Base-by-base conservation (phyloP, 805 yeast species). In the Candida coquimbonensis region DNA sequence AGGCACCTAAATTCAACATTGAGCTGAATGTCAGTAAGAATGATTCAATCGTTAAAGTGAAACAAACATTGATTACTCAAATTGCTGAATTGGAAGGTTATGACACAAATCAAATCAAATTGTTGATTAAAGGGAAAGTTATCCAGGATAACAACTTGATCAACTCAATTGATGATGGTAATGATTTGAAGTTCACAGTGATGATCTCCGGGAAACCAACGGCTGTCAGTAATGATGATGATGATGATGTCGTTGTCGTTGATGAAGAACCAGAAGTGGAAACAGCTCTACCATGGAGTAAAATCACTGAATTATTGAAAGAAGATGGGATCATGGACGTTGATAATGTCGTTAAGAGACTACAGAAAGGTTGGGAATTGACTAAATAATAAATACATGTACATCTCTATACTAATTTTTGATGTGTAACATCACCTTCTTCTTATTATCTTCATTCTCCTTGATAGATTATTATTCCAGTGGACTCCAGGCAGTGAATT, bases 1-100 rank as follows among this genome's bases (percentile, higher is more conserved):
- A 81, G 54, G 77, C 83, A 5, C 95, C 95, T 7, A 85, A 81
- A 57, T 83, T 86, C 62, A 60, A 66, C 35, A 51, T 67, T 14
- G 52, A 58, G 14, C 50, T 61, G 21, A 50, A 59, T 21, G 54
- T 60, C n/a, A 37, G 49, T 25, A 35, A 50, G 1, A 53, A 57
- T 12, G 64, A 60, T 9, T 64, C 73, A 0, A 54, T 69, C 17
- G 49, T 53, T 33, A 64, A 62, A 42, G 59, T 67, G 17, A 70
- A 70, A 49, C 56, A 52, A 21, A 46, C 64, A n/a, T 49, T 59
- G 1, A 48, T 42, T 19, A 19, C 25, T 6, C 29, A 52, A 9
- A 16, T 42, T n/a, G 58, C 59, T 2, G 63, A 57, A 1, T 55
- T 68, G 38, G 57, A 59, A 8, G 68, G 66, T 3, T 61, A 66